Evolutionary conservation across 1,139 yeast species (phyloP).

Genomic region (Groenewaldozyma auringiensis): DNA sequence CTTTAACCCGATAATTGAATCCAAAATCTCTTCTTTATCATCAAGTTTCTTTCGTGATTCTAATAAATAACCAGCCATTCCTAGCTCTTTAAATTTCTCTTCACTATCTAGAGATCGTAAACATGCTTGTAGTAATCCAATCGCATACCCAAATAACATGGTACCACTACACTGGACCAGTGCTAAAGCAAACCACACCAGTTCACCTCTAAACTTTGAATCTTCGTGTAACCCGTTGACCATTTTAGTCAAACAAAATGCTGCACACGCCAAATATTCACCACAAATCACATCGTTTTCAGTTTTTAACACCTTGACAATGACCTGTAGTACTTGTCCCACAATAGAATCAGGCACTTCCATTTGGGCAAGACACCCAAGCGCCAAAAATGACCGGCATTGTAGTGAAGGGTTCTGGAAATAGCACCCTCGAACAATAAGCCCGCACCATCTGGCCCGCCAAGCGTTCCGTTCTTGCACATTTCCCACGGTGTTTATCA

Average conservation of each 20-base stretch:
- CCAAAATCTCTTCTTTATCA: constrained; percentile 37
- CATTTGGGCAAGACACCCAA: constrained; percentile 60
- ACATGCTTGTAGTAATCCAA: constrained; percentile 22
- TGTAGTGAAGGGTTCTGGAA: constrained; percentile 54
- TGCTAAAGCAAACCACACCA: constrained; percentile 60
- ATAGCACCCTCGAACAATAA: constrained; percentile 60
- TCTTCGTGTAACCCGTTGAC: constrained; percentile 53
- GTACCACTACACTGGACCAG: constrained; percentile 28
- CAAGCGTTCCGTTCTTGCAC: constrained; percentile 45
- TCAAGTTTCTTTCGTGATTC: constrained; percentile 36
- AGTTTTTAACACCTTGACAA: constrained; percentile 23
- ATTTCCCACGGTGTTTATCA: constrained; percentile 48
- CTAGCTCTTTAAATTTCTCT: constrained; percentile 22
- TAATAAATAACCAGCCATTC: constrained; percentile 30
- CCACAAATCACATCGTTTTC: constrained; percentile 31
- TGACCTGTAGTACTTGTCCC: constrained; percentile 35
- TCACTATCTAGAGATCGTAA: constrained; percentile 24
- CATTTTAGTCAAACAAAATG: constrained; percentile 45
- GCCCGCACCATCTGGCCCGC: constrained; percentile 64
- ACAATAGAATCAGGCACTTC: constrained; percentile 61
- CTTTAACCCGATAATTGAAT: constrained; percentile 33
- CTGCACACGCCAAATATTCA: constrained; percentile 30
- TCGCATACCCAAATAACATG: constrained; percentile 21
- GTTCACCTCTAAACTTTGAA: constrained; percentile 47
- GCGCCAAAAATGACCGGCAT: constrained; percentile 60